phyloP scores from a whole-genome alignment of 441 rosid species.

The Corymbia calophylla region DNA sequence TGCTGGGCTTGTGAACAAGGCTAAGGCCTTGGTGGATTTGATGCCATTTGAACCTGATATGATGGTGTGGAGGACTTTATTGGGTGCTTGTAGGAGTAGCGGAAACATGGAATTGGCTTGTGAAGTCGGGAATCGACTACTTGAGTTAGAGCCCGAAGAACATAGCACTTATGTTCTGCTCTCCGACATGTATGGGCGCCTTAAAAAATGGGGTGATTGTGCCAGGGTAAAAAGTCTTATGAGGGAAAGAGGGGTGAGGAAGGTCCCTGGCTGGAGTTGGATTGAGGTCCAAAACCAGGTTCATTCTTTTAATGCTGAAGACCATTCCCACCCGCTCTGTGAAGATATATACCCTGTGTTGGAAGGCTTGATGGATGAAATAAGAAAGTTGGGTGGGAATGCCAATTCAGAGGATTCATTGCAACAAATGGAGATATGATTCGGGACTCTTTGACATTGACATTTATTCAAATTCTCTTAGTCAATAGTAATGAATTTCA shows the following conservation, averaged over 20 bases:
- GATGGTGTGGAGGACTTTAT: slow-evolving; percentile 63
- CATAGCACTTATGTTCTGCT: slow-evolving; percentile 61
- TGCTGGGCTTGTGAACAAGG: slow-evolving; percentile 47
- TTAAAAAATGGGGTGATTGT: slow-evolving; percentile 54
- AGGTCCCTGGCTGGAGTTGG: slow-evolving; percentile 91
- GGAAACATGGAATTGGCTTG: slow-evolving; percentile 60
- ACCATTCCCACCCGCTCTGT: slow-evolving; percentile 35
- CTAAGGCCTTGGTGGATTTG: slow-evolving; percentile 44
- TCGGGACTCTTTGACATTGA: neutral
- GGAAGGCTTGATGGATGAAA: slow-evolving; percentile 40
- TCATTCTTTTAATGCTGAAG: slow-evolving; percentile 62
- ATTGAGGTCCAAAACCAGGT: slow-evolving; percentile 50
- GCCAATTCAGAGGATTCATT: slow-evolving; percentile 7
- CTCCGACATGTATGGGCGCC: slow-evolving; percentile 58
- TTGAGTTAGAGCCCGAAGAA: slow-evolving; percentile 63
- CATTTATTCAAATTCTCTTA: neutral
- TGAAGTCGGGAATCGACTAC: slow-evolving; percentile 43
- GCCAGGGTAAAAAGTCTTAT: slow-evolving; percentile 48
- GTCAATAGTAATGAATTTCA: neutral
- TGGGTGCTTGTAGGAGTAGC: slow-evolving; percentile 66
- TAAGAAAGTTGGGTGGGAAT: slow-evolving; percentile 28
- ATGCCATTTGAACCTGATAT: slow-evolving; percentile 63
- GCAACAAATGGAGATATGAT: slow-evolving; percentile 1
- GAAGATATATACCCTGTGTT: slow-evolving; percentile 34
- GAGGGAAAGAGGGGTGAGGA: slow-evolving; percentile 63